Base-by-base conservation (phyloP, 768 basidiomycete species). In the Mycena galericulata region DNA sequence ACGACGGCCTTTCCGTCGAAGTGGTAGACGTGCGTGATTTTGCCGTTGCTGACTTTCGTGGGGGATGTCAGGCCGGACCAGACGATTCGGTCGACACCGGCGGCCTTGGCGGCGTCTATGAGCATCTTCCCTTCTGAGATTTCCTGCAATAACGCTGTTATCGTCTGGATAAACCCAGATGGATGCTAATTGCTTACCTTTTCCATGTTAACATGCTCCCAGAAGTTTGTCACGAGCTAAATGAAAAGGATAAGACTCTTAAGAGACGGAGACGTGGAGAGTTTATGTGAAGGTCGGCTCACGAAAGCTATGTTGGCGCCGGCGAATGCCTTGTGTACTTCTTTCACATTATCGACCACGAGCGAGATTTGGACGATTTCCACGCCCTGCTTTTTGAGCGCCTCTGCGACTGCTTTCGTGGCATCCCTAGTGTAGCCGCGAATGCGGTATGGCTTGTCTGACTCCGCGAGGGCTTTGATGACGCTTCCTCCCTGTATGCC, bases 401-500 rank as follows among this genome's bases (percentile, higher is more conserved):
- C 53, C 24, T 60, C 24, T 5, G 62, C 27, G 7, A 40, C 62
- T 7, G 54, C 15, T 22, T 62, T 62, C 2, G 54, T 29, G 2
- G 30, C 30, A 34, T 62, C 67, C 18, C 67, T 24, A 5, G 68
- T 65, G 18, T 65, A 65, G 4, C 43, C 62, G 9, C 68, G 68
- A 34, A 69, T 34, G 43, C 68, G 68, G 34, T 69, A 69, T 2
- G 46, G 40, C 41, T 32, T 58, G 62, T 64, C 49, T 27, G 68
- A 69, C 41, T 63, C 68, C 2, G 36, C 51, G 22, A 69, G 68
- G 9, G 62, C 68, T 18, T 55, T 63, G 41, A 69, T 60, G 26
- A 69, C 68, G 34, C 68, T 69, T 17, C 62, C 62, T 22, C 68
- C 62, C 40, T 68, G 67, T 20, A 15, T 14, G 9, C 67, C 67